Evolutionary conservation across 257 asterid species (phyloP), one percentile per base, ranked within the genome.

Genomic region (Salvia miltiorrhiza): DNA sequence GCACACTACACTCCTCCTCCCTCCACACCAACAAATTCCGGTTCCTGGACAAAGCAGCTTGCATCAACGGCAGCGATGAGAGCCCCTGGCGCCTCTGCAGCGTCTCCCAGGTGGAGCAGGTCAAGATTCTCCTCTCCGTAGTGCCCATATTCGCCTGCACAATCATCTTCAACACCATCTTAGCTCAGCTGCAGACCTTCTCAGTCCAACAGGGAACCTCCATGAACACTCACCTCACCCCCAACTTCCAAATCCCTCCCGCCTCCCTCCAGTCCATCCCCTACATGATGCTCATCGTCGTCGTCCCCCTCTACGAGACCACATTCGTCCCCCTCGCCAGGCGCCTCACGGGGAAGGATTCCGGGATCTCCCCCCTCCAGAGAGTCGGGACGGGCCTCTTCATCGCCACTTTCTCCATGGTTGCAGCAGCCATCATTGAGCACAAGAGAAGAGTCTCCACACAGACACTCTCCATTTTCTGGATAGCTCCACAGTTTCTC

Each of bases 11-110:
- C 37, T 24, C 75, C 52, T 74, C 82, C 26, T 88, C 84, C 74
- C 75, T 73, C 43, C 95, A 85, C 62, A 88, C 92, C 2, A 75
- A 81, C 13, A 88, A 86, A 63, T 82, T 88, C 85, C 82, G 88
- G 75, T 89, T 86, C 74, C 87, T 89, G 1, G 93, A 89, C 65
- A 89, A 89, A 45, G 96, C 96, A 49, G 96, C 96, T 4, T 86
- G 91, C 76, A 80, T 89, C 69, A 80, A 67, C 9, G 79, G 77
- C 5, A 74, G 74, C 19, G 67, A 55, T 0, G 40, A 9, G 54
- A 83, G 91, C 8, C 76, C 87, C 2, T 89, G 93, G 94, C 79
- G 86, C 54, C 83, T 89, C 1, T 86, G 96, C 86, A 83, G 80
- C 5, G 88, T 79, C 14, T 62, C 87, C 0, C 94, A 86, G 54